phyloP scores from a whole-genome alignment of 495 filamentous ascomycete genomes.

The Hyphodiscus hymeniophilus region DNA sequence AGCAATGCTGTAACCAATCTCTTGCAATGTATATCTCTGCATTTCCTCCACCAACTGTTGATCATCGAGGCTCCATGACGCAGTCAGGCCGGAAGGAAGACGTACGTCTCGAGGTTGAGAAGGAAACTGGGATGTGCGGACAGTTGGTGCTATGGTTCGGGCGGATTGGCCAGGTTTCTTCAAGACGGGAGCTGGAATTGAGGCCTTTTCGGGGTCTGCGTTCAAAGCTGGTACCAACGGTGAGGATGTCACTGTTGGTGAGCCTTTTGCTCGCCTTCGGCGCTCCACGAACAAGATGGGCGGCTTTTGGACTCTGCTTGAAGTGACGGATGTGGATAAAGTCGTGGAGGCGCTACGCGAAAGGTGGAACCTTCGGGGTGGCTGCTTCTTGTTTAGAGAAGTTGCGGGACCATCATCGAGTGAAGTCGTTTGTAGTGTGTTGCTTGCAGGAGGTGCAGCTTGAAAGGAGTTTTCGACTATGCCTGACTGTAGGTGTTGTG shows the following conservation, averaged over 20 bases:
- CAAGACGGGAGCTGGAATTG: too few species aligned
- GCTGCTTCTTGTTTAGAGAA: slow-evolving; percentile 3
- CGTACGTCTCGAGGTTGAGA: slow-evolving; percentile 7
- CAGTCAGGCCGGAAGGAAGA: slow-evolving; percentile 32
- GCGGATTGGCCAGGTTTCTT: slow-evolving; percentile 15
- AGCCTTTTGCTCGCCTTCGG: slow-evolving; percentile 1
- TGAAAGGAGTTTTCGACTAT: too few species aligned
- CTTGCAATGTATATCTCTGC: slow-evolving; percentile 39
- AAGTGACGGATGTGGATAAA: slow-evolving; percentile 27
- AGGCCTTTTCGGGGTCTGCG: neutral
- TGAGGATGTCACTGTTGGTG: neutral
- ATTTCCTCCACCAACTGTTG: slow-evolving; percentile 39
- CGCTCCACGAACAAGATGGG: slow-evolving; percentile 42
- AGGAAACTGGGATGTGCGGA: neutral
- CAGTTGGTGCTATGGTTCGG: neutral
- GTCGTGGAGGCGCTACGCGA: slow-evolving; percentile 28
- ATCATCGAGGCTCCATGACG: slow-evolving; percentile 32
- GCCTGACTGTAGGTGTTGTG: neutral
- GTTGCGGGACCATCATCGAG: neutral
- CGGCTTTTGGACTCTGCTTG: neutral
- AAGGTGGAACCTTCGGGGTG: slow-evolving; percentile 40
- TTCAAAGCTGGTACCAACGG: neutral
- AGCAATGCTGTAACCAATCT: slow-evolving; percentile 37
- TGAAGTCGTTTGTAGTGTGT: neutral
- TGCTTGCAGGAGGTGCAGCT: neutral